Evolutionary conservation across 2,329 filamentous ascomycete genomes (phyloP), one percentile per base, ranked within the genome.

Genomic region (Xylariaceae sp.): DNA sequence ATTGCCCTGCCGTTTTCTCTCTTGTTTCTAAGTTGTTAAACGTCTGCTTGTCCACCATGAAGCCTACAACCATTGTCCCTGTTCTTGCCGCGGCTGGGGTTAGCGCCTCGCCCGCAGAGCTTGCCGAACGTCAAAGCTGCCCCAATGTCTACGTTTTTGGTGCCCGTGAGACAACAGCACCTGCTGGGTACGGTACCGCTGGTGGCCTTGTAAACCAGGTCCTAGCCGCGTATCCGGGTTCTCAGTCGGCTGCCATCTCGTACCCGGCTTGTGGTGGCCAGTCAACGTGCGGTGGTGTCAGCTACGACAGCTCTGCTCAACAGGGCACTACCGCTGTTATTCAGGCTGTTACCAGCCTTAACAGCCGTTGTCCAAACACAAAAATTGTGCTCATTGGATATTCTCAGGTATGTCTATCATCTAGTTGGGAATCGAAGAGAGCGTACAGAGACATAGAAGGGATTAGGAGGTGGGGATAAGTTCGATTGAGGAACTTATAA

Each of bases 301-400:
- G 75, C 66, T 87, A 86, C 61, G 80, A 77, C 8, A 75, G 75
- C 60, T 86, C 82, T 2, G 82, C 79, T 1, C 59, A 72, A 1
- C 75, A 81, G 55, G 84, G 84, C 32, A 82, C 80, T 26, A 58
- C 70, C 6, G 82, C 82, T 15, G 83, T 84, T 5, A 75, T 81
- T 13, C 76, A 70, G 41, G 81, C 81, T 20, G 82, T 86, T 11
- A 86, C 79, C 50, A 69, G 70, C 16, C 84, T 79, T 69, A 78
- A 83, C 62, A 66, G 71, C 39, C 73, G 75, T 63, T 87, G 83
- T 63, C 83, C 84, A 8, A 70, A 68, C 62, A 81, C 82, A 5
- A 71, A 84, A 64, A 73, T 87, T 27, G 81, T 86, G 5, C 70
- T 86, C 26, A 80, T 86, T 30, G 84, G 84, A 29, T 87, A 87